Conservation (phyloP, 2,329 filamentous ascomycete genomes). For the Penicillium aurantiogriseum region DNA sequence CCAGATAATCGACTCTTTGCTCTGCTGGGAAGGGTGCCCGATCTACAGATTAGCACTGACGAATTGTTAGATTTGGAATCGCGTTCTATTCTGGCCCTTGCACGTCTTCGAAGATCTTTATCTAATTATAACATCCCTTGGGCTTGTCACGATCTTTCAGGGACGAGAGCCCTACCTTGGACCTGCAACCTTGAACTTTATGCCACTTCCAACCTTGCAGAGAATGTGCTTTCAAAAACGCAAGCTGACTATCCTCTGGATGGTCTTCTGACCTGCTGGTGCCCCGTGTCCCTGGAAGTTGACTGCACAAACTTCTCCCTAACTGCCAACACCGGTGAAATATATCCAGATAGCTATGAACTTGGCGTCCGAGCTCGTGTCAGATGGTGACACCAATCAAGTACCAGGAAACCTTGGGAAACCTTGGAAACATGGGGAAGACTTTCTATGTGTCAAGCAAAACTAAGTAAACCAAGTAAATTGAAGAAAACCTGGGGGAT, state of each 20-base stretch:
- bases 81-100: not conserved
- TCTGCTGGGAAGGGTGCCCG: not conserved
- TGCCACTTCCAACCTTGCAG: conserved; percentile 1
- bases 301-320: not conserved
- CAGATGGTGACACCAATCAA: not conserved
- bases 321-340: not conserved
- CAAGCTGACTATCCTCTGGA: not conserved
- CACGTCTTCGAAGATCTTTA: not conserved
- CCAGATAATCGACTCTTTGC: not conserved
- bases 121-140: conserved; percentile 1
- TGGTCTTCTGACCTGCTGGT: conserved; percentile 3
- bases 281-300: not conserved
- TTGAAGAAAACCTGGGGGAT: not conserved
- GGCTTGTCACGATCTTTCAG: not conserved
- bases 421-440: not conserved
- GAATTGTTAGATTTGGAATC: not conserved
- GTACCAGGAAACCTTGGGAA: not conserved
- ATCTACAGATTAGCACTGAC: not conserved
- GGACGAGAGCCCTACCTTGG: not conserved
- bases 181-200: not conserved
- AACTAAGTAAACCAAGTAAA: not conserved
- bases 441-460: not conserved
- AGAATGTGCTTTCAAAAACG: not conserved
- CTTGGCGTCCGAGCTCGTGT: not conserved
- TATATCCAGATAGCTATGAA: not conserved